Percentiles rank a stretch among this genome's conserved stretches.
Evolutionary conservation across 2,329 filamentous ascomycete genomes (phyloP).

Genomic region (Cercospora beticola): DNA sequence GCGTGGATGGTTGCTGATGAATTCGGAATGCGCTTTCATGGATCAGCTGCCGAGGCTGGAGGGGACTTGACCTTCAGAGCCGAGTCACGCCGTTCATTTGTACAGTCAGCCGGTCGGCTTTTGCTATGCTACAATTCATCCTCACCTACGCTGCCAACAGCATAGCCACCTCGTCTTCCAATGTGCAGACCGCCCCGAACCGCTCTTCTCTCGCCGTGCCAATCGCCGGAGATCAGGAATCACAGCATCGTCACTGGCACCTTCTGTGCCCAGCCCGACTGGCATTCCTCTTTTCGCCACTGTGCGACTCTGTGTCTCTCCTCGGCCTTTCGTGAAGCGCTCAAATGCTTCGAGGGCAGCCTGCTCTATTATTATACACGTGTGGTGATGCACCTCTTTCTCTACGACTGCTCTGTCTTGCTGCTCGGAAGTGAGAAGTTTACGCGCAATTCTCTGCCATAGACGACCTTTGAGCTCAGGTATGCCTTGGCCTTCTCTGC

Average conservation of each 20-base stretch:
- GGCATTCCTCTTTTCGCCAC: background rate
- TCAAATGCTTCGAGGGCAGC: background rate
- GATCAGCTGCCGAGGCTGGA: background rate
- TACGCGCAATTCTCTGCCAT: conserved; percentile 64
- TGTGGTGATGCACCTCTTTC: background rate
- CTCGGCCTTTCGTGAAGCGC: background rate
- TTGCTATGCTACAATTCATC: conserved; percentile 1
- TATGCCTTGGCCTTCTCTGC: conserved; percentile 61
- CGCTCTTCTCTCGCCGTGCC: background rate
- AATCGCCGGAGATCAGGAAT: background rate
- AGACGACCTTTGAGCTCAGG: conserved; percentile 60
- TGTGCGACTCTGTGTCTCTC: background rate
- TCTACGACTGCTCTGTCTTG: background rate
- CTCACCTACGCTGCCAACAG: background rate
- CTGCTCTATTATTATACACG: background rate
- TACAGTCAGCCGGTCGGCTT: background rate
- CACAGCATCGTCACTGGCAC: background rate
- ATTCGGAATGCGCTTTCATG: background rate
- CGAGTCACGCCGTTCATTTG: background rate
- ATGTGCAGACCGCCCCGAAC: background rate
- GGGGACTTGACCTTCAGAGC: background rate
- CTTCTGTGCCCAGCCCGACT: background rate
- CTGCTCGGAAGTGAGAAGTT: conserved; percentile 52
- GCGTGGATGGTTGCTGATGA: background rate
- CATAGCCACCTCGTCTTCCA: background rate